Conservation (phyloP, 768 basidiomycete genomes). For the Tricholoma sp. region DNA sequence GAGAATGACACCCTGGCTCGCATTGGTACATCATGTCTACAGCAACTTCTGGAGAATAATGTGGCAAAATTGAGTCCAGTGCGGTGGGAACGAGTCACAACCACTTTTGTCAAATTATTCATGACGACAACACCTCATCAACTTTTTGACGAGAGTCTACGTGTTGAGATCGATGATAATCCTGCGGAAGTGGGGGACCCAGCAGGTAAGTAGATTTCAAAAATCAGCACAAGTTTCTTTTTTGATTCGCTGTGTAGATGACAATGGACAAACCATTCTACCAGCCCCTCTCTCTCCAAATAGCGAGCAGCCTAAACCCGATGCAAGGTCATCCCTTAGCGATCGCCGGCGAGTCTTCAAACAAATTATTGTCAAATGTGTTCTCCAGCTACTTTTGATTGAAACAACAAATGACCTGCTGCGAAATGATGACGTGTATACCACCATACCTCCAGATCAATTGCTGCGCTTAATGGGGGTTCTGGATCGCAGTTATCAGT, state of each 20-base stretch:
- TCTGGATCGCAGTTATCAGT: conserved; percentile 95
- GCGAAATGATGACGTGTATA: conserved; percentile 88
- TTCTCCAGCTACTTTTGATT: conserved; percentile 91
- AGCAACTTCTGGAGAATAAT: conserved; percentile 92
- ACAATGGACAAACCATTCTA: conserved; percentile 63
- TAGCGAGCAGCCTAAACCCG: conserved; percentile 45
- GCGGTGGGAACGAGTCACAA: conserved; percentile 89
- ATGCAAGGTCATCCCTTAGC: conserved; percentile 48
- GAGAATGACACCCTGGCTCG: conserved; percentile 98
- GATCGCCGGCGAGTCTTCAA: conserved; percentile 88
- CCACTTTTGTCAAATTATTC: conserved; percentile 95
- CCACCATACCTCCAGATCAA: conserved; percentile 90
- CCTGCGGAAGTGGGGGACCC: conserved; percentile 51
- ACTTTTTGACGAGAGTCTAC: conserved; percentile 87
- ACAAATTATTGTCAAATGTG: conserved; percentile 99
- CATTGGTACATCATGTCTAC: conserved; percentile 96
- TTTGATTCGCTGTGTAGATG: conserved; percentile 34
- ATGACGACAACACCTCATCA: conserved; percentile 96
- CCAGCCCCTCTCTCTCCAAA: conserved; percentile 85
- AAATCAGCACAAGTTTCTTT: background rate
- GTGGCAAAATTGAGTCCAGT: conserved; percentile 77
- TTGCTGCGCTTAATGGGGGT: conserved; percentile 92
- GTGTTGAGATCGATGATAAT: conserved; percentile 72
- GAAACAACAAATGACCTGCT: conserved; percentile 96
- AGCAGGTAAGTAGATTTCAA: conserved; percentile 20